Percentiles rank a stretch among this genome's conserved stretches.
phyloP scores from a whole-genome alignment of 371 early-diverging fungal genomes.

The Mucor circinelloides region DNA sequence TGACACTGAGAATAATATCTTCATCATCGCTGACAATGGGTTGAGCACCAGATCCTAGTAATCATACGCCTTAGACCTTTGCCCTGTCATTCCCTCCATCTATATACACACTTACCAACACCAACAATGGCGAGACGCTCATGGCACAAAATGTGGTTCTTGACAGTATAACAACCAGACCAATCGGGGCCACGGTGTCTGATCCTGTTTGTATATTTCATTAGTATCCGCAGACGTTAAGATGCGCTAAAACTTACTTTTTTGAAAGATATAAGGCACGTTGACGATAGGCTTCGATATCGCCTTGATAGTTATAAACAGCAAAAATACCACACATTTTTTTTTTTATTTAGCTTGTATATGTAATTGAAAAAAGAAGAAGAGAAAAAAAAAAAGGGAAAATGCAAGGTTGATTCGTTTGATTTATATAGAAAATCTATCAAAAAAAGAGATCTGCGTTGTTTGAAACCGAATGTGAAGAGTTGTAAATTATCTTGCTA shows the following conservation, averaged over 20 bases:
- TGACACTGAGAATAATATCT: slow-evolving; percentile 82
- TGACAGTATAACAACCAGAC: slow-evolving; percentile 83
- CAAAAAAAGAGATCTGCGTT: background rate
- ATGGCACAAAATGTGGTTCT: slow-evolving; percentile 89
- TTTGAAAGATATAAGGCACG: slow-evolving; percentile 87
- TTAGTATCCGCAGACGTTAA: background rate
- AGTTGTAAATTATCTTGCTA: background rate
- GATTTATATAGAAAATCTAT: slow-evolving; percentile 3
- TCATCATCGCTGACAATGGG: slow-evolving; percentile 90
- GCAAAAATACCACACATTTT: slow-evolving; percentile 97
- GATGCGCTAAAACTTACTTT: slow-evolving; percentile 65
- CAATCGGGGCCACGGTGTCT: slow-evolving; percentile 98
- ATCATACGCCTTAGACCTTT: background rate
- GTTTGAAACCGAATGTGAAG: background rate
- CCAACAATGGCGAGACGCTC: slow-evolving; percentile 98
- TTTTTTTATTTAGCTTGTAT: background rate
- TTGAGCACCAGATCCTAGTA: slow-evolving; percentile 88
- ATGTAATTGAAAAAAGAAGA: background rate
- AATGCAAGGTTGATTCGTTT: background rate
- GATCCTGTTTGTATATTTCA: slow-evolving; percentile 44
- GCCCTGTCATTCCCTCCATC: background rate
- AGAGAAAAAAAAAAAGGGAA: background rate
- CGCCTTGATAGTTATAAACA: slow-evolving; percentile 84
- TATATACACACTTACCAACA: slow-evolving; percentile 67
- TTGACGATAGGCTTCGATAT: slow-evolving; percentile 75